Conservation (phyloP, 495 filamentous ascomycete species). For the Clavariopsis aquatica region DNA sequence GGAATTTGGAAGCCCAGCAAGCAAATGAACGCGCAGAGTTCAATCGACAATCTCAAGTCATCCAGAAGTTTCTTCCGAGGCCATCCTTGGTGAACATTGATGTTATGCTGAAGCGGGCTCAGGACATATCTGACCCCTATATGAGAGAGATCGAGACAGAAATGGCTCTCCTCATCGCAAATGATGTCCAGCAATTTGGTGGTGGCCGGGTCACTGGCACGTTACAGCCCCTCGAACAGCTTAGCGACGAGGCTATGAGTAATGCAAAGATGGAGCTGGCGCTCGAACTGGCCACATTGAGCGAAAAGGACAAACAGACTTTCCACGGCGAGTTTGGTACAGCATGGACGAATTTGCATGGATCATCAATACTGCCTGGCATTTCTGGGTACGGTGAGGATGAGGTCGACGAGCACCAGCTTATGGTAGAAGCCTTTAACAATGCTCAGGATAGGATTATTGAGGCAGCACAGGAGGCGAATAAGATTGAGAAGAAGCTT, state of each 20-base stretch:
- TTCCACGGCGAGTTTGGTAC: conserved; percentile 66
- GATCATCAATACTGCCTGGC: conserved; percentile 63
- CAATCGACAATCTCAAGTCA: conserved; percentile 81
- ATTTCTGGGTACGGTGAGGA: conserved; percentile 74
- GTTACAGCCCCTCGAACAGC: conserved; percentile 58
- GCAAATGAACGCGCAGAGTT: conserved; percentile 74
- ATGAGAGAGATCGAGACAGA: conserved; percentile 69
- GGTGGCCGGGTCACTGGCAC: conserved; percentile 64
- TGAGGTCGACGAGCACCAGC: conserved; percentile 62
- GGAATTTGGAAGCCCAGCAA: conserved; percentile 67
- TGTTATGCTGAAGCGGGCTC: conserved; percentile 62
- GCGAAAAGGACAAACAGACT: conserved; percentile 55
- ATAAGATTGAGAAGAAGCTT: conserved; percentile 94
- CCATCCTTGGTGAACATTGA: conserved; percentile 72
- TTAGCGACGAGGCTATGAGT: conserved; percentile 71
- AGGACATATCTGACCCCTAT: conserved; percentile 55
- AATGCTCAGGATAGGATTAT: conserved; percentile 69
- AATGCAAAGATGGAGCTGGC: conserved; percentile 76
- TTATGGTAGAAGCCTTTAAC: conserved; percentile 66
- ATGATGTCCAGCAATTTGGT: conserved; percentile 75
- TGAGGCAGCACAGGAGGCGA: conserved; percentile 71
- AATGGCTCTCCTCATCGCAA: conserved; percentile 72
- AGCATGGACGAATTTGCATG: conserved; percentile 67
- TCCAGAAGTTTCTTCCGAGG: conserved; percentile 81
- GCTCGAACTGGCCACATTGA: conserved; percentile 62